Evolutionary conservation across 1,284 basidiomycete genomes (phyloP).

Genomic region (Cutaneotrichosporon cutaneum): DNA sequence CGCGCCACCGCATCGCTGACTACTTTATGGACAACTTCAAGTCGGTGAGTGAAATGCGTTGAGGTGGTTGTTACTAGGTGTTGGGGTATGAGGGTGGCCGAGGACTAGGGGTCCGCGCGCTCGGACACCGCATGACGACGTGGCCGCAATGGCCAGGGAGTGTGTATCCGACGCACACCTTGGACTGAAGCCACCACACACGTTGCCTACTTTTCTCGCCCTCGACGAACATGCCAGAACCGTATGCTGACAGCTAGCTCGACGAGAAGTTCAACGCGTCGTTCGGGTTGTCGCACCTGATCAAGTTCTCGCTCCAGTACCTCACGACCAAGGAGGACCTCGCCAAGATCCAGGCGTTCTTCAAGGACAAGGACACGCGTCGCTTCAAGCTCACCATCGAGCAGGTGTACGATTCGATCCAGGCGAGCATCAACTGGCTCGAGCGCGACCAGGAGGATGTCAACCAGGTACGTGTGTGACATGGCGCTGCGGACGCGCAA

Average conservation of each 20-base stretch:
- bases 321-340: conserved; percentile 71
- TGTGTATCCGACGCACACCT: not conserved
- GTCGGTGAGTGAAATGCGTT: conserved; percentile 55
- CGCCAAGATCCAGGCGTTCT: conserved; percentile 67
- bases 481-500: not conserved
- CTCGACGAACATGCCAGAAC: not conserved
- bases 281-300: conserved; percentile 56
- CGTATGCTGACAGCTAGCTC: conserved; percentile 54
- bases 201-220: not conserved
- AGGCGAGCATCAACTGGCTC: conserved; percentile 58
- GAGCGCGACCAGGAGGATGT: conserved; percentile 57
- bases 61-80: not conserved
- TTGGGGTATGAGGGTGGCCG: not conserved
- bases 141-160: not conserved
- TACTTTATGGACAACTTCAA: conserved; percentile 65
- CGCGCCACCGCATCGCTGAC: conserved; percentile 44
- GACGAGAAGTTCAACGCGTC: conserved; percentile 70
- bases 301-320: conserved; percentile 60
- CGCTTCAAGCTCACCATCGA: conserved; percentile 57
- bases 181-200: not conserved
- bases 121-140: not conserved
- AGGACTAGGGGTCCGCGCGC: not conserved
- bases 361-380: conserved; percentile 55
- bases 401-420: conserved; percentile 59
- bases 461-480: conserved; percentile 40